A percentile compares a stretch with the other conserved stretches of the same genome.
Conservation (phyloP, 768 basidiomycete genomes). For the Asterophora lycoperdoides region DNA sequence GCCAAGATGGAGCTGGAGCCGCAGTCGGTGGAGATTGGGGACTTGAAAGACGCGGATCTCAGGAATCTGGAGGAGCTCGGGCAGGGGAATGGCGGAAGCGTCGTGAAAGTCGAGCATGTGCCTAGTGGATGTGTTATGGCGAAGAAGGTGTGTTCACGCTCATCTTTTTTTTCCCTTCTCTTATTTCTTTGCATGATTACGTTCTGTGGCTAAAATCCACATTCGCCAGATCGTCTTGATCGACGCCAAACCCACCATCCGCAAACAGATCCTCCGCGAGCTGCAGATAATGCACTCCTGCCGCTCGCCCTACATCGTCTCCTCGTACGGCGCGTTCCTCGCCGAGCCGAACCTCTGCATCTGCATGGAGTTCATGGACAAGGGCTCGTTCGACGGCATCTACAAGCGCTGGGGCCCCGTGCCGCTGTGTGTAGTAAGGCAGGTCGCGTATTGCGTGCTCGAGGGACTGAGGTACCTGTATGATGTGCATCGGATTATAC, state of each 20-base stretch:
- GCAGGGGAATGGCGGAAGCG: constrained; percentile 95
- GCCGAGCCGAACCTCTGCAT: constrained; percentile 98
- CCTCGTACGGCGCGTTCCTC: constrained; percentile 94
- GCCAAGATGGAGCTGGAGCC: constrained; percentile 69
- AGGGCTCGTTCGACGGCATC: constrained; percentile 88
- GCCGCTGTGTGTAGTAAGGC: constrained; percentile 86
- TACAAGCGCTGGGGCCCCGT: constrained; percentile 94
- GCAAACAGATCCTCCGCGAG: constrained; percentile 96
- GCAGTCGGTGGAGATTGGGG: constrained; percentile 67
- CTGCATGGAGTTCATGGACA: constrained; percentile 97
- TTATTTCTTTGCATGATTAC: not conserved
- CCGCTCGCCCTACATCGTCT: constrained; percentile 87
- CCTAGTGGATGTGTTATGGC: constrained; percentile 94
- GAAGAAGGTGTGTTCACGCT: constrained; percentile 91
- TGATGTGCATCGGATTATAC: constrained; percentile 96
- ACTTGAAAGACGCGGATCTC: constrained; percentile 84
- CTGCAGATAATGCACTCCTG: constrained; percentile 99
- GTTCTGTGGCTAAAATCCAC: no score
- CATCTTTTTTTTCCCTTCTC: not conserved
- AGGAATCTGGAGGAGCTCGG: constrained; percentile 87
- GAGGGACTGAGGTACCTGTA: constrained; percentile 97
- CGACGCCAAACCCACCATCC: constrained; percentile 90
- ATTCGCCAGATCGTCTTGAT: constrained; percentile 98
- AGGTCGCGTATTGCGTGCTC: constrained; percentile 90
- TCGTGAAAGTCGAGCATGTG: constrained; percentile 89